Evolutionary conservation across 78 protist species (phyloP).

Genomic region (Dictyostelium firmibasis): DNA sequence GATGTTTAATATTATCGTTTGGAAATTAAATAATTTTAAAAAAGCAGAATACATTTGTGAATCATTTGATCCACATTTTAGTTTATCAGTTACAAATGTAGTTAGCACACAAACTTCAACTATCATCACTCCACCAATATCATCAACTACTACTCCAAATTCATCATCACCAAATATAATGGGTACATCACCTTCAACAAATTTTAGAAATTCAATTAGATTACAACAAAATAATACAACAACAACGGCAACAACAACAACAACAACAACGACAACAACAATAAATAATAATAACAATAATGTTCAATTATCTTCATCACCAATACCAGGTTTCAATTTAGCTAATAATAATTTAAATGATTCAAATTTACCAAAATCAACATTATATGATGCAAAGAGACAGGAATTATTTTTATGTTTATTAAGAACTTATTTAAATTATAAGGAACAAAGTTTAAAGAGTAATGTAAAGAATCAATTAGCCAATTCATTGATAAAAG

Average conservation of each 20-base stretch:
- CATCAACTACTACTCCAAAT: background rate
- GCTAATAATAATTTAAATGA: background rate
- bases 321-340: background rate
- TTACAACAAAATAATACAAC: background rate
- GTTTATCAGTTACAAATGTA: conserved; percentile 16
- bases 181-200: background rate
- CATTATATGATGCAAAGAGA: conserved; percentile 60
- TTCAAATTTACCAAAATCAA: background rate
- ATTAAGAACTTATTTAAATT: conserved; percentile 32
- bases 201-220: background rate
- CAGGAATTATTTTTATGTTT: conserved; percentile 65
- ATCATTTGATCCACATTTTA: conserved; percentile 30
- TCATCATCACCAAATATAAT: background rate
- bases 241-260: background rate
- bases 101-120: background rate
- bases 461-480: background rate
- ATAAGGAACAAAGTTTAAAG: background rate
- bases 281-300: background rate
- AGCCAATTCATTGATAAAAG: background rate
- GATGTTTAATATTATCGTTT: conserved; percentile 75
- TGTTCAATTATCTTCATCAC: background rate
- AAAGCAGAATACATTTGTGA: conserved; percentile 62
- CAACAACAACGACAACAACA: too few species aligned
- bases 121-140: background rate
- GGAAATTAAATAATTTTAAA: conserved; percentile 51